Conservation (phyloP, 352 stramenopile species). For the Aphanomyces euteiches region DNA sequence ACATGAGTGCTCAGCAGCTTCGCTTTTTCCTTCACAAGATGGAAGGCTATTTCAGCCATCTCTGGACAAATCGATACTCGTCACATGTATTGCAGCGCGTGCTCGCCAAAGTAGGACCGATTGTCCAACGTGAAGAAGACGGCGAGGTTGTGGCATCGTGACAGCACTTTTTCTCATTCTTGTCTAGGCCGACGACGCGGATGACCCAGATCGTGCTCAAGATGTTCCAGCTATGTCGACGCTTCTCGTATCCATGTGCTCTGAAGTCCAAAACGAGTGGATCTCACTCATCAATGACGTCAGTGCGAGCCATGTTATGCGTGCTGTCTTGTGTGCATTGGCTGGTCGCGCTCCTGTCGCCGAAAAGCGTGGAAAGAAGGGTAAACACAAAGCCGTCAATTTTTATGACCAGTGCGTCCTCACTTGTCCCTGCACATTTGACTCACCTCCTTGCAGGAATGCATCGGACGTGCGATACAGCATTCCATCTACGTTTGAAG, state of each 20-base stretch:
- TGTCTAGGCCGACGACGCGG: conserved; percentile 31
- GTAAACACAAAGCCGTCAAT: conserved; percentile 63
- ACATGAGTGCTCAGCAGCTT: conserved; percentile 66
- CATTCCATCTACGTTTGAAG: conserved; percentile 39
- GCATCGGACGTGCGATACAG: too few species aligned
- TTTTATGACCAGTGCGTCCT: conserved; percentile 35
- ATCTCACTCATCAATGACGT: conserved; percentile 84
- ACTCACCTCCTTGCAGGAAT: conserved; percentile 37
- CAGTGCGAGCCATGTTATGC: conserved; percentile 78
- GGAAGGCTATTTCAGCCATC: conserved; percentile 68
- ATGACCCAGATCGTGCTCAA: conserved; percentile 58
- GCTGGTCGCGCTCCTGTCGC: conserved; percentile 58
- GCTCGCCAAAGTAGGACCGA: conserved; percentile 50
- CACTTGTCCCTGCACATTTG: not conserved
- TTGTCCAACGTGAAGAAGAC: conserved; percentile 48
- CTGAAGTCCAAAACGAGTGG: conserved; percentile 74
- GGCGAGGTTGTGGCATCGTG: conserved; percentile 20
- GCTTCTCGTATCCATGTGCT: conserved; percentile 68
- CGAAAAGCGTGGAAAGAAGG: conserved; percentile 80
- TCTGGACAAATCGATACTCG: conserved; percentile 86
- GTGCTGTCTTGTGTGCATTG: conserved; percentile 62
- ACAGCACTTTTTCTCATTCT: not conserved
- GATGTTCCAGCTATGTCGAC: conserved; percentile 62
- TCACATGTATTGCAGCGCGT: conserved; percentile 79
- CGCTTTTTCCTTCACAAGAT: conserved; percentile 78